Evolutionary conservation across 768 basidiomycete genomes (phyloP), one percentile per base, ranked within the genome.

Genomic region (Lanmaoa rubissima): DNA sequence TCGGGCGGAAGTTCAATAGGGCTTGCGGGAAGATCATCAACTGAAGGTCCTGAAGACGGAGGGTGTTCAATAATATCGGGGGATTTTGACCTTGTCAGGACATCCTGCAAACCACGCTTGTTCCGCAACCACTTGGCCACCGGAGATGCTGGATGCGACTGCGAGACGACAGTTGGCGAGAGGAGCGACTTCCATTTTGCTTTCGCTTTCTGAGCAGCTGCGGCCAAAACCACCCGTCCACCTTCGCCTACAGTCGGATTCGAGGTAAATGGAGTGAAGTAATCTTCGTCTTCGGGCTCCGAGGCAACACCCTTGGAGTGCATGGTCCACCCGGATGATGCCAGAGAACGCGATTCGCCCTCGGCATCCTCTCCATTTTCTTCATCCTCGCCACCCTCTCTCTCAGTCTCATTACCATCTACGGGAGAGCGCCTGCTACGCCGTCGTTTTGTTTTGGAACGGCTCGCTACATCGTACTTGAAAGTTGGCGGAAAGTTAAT

Each of bases 401-500:
- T 75, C 16, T 71, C 74, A 16, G 75, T 78, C 13, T 75, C 74
- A 36, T 74, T 74, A 24, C 77, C 73, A 8, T 78, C 78, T 8
- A 67, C 60, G 44, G 73, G 67, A 48, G 73, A 63, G 60, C 74
- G 74, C 61, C 66, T 72, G 46, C 73, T 71, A n/a, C 71, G 69
- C 57, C 63, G 65, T 52, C 72, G 77, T 38, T 66, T 72, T 28
- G 76, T 75, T 66, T 78, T 80, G 48, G 76, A 65, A 58, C 76
- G 78, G 69, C 84, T 87, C 19, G 79, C 68, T 8, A 95, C 88
- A 62, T 95, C 88, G 66, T 93, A 94, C 65, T 97, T 97, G 81
- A 95, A 98, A 0, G 95, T 97, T 0, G 94, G 94, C 5, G 92
- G 85, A 60, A 98, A 98, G 63, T 86, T 69, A 57, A 97, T 97